Evolutionary conservation across 441 rosid genomes (phyloP).

Genomic region (Codiaeum variegatum): DNA sequence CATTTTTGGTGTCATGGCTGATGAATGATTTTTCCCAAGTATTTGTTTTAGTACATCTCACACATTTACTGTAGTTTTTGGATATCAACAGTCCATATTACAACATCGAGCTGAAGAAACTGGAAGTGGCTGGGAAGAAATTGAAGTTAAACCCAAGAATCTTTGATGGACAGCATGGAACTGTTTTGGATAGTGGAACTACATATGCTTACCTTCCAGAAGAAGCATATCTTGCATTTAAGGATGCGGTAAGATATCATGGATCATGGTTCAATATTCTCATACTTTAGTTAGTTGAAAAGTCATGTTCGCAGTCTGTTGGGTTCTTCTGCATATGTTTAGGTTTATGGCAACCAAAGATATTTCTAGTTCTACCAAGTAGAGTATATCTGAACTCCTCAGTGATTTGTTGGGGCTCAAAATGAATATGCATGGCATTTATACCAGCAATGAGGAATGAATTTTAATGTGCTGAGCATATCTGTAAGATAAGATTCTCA

Average conservation of each 20-base stretch:
- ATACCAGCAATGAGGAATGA: not conserved
- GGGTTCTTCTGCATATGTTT: not conserved
- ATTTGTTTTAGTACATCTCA: constrained; percentile 26
- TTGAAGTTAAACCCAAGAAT: constrained; percentile 52
- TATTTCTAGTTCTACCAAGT: not conserved
- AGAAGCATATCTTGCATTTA: constrained; percentile 66
- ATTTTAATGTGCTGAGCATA: not conserved
- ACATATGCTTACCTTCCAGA: constrained; percentile 91
- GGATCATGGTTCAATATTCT: not conserved
- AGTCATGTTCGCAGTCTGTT: not conserved
- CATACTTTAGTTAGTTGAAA: not conserved
- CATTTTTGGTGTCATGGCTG: not conserved
- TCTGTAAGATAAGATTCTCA: not conserved
- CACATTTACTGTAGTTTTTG: constrained; percentile 32
- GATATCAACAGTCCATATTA: constrained; percentile 68
- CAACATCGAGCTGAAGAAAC: constrained; percentile 88
- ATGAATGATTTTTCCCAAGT: not conserved
- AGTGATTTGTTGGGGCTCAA: not conserved
- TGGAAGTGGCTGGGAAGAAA: constrained; percentile 80
- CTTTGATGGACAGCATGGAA: constrained; percentile 80
- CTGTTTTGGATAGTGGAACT: constrained; percentile 87
- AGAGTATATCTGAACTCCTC: not conserved
- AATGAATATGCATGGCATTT: not conserved
- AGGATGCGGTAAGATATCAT: constrained; percentile 47
- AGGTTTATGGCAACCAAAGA: too few species aligned